These are phyloP conservation scores for Suhomyces maxii DNA, from an alignment of 1,139 yeast species.

Conservation along the genomic window DNA sequence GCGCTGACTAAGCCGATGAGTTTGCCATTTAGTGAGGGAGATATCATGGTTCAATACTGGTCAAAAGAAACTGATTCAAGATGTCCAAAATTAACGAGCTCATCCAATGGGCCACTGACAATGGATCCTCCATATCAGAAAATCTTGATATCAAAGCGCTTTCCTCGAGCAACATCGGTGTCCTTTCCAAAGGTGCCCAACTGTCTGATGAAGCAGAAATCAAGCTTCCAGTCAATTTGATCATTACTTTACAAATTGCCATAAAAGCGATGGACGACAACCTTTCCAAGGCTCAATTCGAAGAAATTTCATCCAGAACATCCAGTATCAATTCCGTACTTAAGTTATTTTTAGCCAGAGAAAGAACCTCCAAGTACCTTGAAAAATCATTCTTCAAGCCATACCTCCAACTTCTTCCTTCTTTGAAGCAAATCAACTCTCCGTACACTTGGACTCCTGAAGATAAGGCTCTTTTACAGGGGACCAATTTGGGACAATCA, in stretches of 20 bases:
- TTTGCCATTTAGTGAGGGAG: background rate
- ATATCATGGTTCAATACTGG: background rate
- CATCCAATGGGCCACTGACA: constrained; percentile 49
- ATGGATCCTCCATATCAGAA: constrained; percentile 47
- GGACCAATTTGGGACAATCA: constrained; percentile 59
- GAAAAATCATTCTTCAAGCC: constrained; percentile 35
- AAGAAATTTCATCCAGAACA: constrained; percentile 18
- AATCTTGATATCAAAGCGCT: constrained; percentile 24
- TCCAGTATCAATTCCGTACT: constrained; percentile 43
- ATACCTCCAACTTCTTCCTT: constrained; percentile 63
- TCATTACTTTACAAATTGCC: constrained; percentile 47
- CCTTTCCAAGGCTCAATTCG: constrained; percentile 15
- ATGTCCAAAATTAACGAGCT: constrained; percentile 17
- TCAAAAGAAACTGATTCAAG: background rate
- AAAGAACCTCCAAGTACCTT: constrained; percentile 19
- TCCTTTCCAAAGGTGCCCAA: constrained; percentile 21
- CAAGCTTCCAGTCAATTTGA: constrained; percentile 37
- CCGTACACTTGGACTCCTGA: constrained; percentile 65
- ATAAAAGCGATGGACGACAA: constrained; percentile 18
- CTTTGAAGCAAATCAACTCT: constrained; percentile 44
- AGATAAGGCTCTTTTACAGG: constrained; percentile 54
- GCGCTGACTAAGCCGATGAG: background rate
- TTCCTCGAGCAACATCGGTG: constrained; percentile 39
- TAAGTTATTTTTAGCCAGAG: constrained; percentile 49
- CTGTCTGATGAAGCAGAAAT: constrained; percentile 16